phyloP scores from a whole-genome alignment of 495 filamentous ascomycete genomes.

The Barbatosphaeria neglecta region DNA sequence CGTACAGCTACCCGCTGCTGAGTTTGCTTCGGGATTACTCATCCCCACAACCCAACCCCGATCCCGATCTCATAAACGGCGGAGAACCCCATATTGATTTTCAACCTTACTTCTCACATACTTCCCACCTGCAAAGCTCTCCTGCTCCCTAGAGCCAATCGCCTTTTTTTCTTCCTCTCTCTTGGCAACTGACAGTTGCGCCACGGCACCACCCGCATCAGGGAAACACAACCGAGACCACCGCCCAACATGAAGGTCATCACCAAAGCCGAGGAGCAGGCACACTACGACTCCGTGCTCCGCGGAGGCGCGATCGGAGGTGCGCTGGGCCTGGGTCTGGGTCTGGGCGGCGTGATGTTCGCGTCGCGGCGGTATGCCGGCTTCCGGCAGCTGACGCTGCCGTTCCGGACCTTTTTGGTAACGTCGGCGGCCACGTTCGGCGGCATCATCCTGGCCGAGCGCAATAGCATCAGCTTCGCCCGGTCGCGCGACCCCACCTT shows the following conservation, averaged over 20 bases:
- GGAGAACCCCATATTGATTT: too few relatives aligned
- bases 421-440: conserved; percentile 71
- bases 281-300: conserved; percentile 53
- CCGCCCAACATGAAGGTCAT: conserved; percentile 76
- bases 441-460: conserved; percentile 78
- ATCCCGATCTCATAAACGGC: too few relatives aligned
- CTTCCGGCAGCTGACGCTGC: conserved; percentile 70
- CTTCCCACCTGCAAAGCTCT: too few relatives aligned
- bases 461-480: conserved; percentile 65
- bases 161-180: too few relatives aligned
- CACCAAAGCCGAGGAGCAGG: conserved; percentile 79
- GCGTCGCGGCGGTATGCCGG: conserved; percentile 54
- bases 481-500: conserved; percentile 50
- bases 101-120: too few relatives aligned
- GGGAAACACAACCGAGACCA: conserved; percentile 1
- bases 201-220: neutral
- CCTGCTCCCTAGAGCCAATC: too few relatives aligned
- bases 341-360: conserved; percentile 49
- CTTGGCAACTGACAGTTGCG: neutral
- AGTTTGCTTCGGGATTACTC: too few relatives aligned
- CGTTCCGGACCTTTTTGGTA: conserved; percentile 84
- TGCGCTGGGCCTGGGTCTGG: conserved; percentile 49
- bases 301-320: conserved; percentile 68
- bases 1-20: too few relatives aligned
- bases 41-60: too few relatives aligned